These are phyloP conservation scores for Miscanthus sacchariflorus DNA, from an alignment of 202 grass and related monocot species.

Conservation along the genomic window DNA sequence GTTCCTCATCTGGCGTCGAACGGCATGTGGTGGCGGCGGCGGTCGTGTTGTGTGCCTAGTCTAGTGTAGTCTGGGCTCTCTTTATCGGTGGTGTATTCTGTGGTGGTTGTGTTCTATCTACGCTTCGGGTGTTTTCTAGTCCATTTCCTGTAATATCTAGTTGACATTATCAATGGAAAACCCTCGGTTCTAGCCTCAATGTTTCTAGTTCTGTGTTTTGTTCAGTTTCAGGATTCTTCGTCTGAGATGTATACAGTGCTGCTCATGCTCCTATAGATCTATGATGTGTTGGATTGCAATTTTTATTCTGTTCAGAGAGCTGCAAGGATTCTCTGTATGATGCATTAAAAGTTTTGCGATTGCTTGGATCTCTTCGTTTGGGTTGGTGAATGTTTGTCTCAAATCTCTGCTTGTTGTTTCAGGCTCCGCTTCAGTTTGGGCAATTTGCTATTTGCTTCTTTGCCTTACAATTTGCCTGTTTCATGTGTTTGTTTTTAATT, in stretches of 20 bases:
- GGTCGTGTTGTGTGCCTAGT: background rate
- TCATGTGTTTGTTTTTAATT: no score
- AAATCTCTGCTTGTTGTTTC: background rate
- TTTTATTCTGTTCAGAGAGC: background rate
- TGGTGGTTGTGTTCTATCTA: background rate
- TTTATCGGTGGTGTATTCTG: background rate
- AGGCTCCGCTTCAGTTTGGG: background rate
- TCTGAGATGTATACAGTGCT: background rate
- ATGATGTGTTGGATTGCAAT: no score
- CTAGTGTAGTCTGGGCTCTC: background rate
- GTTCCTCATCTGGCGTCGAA: background rate
- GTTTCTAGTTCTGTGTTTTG: background rate
- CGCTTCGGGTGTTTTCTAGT: background rate
- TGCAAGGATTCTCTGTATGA: no score
- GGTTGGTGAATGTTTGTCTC: background rate
- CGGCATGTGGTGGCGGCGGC: background rate
- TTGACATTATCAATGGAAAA: conserved; percentile 30
- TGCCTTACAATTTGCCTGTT: no score
- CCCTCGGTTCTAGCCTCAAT: background rate
- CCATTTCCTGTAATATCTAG: background rate
- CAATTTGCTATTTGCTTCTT: background rate
- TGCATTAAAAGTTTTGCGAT: background rate
- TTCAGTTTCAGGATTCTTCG: background rate
- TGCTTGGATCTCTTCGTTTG: background rate
- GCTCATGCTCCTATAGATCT: no score